Evolutionary conservation across 2,329 filamentous ascomycete genomes (phyloP), one percentile per base, ranked within the genome.

Genomic region (Coleophoma crateriformis): DNA sequence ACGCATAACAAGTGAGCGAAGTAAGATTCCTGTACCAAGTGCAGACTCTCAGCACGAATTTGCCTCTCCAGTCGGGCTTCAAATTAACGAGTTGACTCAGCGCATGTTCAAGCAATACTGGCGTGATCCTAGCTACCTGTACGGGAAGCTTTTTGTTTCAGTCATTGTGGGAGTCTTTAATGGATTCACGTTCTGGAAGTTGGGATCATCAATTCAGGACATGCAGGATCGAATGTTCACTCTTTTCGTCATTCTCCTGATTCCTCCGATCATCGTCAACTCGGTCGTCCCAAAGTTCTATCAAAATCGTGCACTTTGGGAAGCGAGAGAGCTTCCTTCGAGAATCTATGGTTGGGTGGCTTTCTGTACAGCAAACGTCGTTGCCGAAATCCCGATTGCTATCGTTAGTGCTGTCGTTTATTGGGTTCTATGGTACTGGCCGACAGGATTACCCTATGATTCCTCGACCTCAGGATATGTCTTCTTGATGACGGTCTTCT

Each of bases 171-270:
- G 84, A 14, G 81, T 90, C 64, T 88, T 90, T 74, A 89, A 88
- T 68, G 85, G 85, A 19, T 90, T 89, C 68, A 89, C 86, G 4
- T 90, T 89, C 70, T 90, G 78, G 73, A 72, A 84, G 58, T 76
- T 89, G 3, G 84, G 82, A 2, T 73, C 83, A 64, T 77, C 74
- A 0, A 72, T 87, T 44, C 75, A 78, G 13, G 85, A 87, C 59
- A 82, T 90, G 76, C 85, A 90, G 62, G 82, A 88, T 67, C 79
- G 86, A 58, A 84, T 90, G 78, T 91, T 92, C 73, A 86, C 85
- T 0, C 68, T 71, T 47, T 88, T 87, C 67, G 58, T 88, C 19
- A 78, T 84, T 46, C 67, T 85, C 8, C 73, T 90, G 1, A 61
- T 64, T 47, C 84, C 86, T 0, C 83, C 86, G 0, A 84, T 85